These are phyloP conservation scores for Ormosia emarginata DNA, from an alignment of 306 rosid genomes.

Conservation along the genomic window DNA sequence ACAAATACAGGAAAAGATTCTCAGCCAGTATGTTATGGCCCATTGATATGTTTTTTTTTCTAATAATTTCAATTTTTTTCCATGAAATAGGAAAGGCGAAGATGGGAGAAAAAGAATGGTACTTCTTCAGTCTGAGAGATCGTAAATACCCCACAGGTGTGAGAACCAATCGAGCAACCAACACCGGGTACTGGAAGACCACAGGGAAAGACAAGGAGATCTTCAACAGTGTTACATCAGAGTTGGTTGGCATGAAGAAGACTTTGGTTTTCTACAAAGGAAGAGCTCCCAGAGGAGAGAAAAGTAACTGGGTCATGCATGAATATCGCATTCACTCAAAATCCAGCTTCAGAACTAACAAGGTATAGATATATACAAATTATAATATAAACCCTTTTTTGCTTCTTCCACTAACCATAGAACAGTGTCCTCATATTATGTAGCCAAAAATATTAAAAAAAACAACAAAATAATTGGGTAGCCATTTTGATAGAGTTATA, in stretches of 20 bases:
- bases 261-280: constrained; percentile 92
- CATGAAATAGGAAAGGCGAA: constrained; percentile 73
- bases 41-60: background rate
- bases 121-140: constrained; percentile 84
- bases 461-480: background rate
- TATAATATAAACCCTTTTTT: background rate
- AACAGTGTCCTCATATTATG: background rate
- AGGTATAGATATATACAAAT: constrained; percentile 39
- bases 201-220: constrained; percentile 94
- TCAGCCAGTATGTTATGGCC: background rate
- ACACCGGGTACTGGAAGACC: constrained; percentile 93
- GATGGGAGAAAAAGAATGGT: constrained; percentile 97
- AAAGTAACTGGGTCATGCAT: constrained; percentile 93
- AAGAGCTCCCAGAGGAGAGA: constrained; percentile 95
- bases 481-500: background rate
- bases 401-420: background rate
- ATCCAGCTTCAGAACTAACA: constrained; percentile 50
- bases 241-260: constrained; percentile 90
- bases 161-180: constrained; percentile 87
- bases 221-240: constrained; percentile 53
- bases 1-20: background rate
- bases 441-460: background rate
- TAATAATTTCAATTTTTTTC: background rate
- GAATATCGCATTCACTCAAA: constrained; percentile 84
- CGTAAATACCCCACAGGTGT: constrained; percentile 95